Percentiles rank a stretch among this genome's conserved stretches.
Conservation (phyloP, 2,329 filamentous ascomycete species). For the Albifimbria verrucaria region DNA sequence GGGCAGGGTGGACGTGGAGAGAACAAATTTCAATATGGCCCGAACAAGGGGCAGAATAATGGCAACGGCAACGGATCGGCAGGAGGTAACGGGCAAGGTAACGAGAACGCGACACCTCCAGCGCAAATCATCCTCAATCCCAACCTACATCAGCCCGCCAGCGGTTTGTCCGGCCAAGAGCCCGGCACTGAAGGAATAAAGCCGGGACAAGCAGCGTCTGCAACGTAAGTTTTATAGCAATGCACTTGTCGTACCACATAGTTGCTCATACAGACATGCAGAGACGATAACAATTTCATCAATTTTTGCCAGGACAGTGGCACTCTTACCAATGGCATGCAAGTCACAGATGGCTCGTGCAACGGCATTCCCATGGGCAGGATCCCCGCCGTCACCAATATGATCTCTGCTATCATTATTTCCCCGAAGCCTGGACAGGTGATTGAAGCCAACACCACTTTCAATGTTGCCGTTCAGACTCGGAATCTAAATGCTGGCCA, state of each 20-base stretch:
- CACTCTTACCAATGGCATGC: neutral
- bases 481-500: neutral
- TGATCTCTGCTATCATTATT: neutral
- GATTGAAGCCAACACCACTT: neutral
- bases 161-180: neutral
- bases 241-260: neutral
- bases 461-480: neutral
- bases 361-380: slow-evolving; percentile 1
- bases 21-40: neutral
- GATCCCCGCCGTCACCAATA: neutral
- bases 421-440: neutral
- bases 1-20: neutral
- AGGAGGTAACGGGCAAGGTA: neutral
- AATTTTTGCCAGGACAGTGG: neutral
- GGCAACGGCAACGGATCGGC: neutral
- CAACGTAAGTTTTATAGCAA: neutral
- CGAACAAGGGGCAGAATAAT: neutral
- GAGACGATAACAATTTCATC: neutral
- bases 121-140: neutral
- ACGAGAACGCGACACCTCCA: neutral
- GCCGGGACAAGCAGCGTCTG: neutral
- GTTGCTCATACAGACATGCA: neutral
- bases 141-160: neutral
- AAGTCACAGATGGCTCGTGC: neutral
- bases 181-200: neutral